phyloP scores from a whole-genome alignment of 495 filamentous ascomycete species.

The Chlorociboria aeruginascens region DNA sequence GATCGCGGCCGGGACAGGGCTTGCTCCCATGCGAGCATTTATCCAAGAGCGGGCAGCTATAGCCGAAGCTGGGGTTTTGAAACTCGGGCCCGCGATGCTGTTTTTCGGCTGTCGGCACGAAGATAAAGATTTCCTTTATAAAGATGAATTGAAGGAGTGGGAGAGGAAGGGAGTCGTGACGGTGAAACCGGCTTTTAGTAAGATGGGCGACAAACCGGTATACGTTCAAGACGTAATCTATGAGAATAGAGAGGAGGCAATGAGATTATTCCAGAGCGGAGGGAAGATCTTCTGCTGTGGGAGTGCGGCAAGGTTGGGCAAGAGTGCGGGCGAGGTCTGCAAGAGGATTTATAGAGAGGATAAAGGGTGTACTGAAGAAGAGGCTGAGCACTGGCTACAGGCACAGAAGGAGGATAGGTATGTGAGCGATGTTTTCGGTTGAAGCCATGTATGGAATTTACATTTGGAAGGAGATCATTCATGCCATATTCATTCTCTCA shows the following conservation, averaged over 20 bases:
- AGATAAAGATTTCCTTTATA: background rate
- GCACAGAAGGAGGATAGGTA: background rate
- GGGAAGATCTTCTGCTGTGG: background rate
- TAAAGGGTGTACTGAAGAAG: background rate
- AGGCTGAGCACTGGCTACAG: background rate
- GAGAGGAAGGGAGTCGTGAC: background rate
- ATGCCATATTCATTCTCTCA: too few relatives aligned
- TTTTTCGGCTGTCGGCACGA: background rate
- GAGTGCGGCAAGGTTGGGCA: background rate
- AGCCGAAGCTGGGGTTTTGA: background rate
- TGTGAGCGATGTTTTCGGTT: background rate
- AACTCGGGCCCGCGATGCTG: background rate
- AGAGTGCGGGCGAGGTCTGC: background rate
- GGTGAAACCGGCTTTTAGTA: conserved; percentile 33
- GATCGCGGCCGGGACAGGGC: conserved; percentile 78
- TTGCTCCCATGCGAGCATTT: conserved; percentile 76
- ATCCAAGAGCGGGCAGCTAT: conserved; percentile 47
- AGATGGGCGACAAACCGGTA: conserved; percentile 53
- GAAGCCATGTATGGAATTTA: too few relatives aligned
- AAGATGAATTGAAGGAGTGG: background rate
- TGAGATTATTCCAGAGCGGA: background rate
- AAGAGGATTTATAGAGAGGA: background rate
- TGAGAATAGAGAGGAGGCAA: conserved; percentile 25
- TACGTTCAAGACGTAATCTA: conserved; percentile 82
- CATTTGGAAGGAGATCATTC: too few relatives aligned